phyloP scores from a whole-genome alignment of 139 green algal genomes.

The Dunaliella primolecta region DNA sequence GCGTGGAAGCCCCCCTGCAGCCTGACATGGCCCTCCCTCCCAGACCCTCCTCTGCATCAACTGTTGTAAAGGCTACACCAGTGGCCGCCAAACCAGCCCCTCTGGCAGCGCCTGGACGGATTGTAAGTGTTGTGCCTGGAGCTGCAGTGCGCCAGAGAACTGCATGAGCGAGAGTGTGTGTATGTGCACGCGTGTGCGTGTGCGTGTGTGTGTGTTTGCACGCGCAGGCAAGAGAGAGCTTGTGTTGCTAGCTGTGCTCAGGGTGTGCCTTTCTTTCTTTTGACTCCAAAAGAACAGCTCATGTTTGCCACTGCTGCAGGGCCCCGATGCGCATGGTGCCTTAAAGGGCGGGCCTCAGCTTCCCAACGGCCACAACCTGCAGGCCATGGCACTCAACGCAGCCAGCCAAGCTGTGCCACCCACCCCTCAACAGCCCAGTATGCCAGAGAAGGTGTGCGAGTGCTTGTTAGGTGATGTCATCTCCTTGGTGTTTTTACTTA shows the following conservation, averaged over 20 bases:
- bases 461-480: too few relatives aligned
- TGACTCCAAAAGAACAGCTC: too few relatives aligned
- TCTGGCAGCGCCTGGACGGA: background rate
- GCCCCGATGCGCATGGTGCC: background rate
- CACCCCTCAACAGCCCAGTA: background rate
- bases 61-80: background rate
- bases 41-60: background rate
- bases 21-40: background rate
- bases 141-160: too few relatives aligned
- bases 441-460: background rate
- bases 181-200: background rate
- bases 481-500: too few relatives aligned
- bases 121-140: background rate
- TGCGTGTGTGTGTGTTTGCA: too few relatives aligned
- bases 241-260: too few relatives aligned
- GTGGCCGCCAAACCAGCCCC: background rate
- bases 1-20: background rate
- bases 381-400: background rate
- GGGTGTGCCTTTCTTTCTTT: too few relatives aligned
- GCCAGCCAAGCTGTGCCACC: background rate
- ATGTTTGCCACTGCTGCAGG: background rate
- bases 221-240: too few relatives aligned
- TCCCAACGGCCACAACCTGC: background rate
- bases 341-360: background rate
- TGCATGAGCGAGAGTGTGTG: background rate